Evolutionary conservation across 2,329 filamentous ascomycete species (phyloP).

Genomic region (Cladosporium sp.): DNA sequence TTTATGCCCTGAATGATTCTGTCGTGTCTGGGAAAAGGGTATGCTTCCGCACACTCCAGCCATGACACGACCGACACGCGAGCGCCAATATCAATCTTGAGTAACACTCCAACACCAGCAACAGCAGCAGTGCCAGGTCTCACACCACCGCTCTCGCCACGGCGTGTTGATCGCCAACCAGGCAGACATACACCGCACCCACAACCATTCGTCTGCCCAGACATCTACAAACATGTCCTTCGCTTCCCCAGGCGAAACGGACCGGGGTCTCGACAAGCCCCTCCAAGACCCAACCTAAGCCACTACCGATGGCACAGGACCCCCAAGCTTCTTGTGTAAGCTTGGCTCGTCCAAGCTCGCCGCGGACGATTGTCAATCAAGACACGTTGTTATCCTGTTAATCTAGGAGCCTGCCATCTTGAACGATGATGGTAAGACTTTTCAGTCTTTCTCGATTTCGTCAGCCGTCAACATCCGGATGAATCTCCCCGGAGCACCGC

Average conservation of each 20-base stretch:
- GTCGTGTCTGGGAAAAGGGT: too few species aligned
- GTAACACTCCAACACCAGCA: too few species aligned
- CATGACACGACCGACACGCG: background rate
- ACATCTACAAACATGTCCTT: background rate
- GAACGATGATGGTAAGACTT: too few species aligned
- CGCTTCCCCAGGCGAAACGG: constrained; percentile 14
- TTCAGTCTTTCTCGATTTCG: too few species aligned
- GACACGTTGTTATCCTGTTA: too few species aligned
- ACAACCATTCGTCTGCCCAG: background rate
- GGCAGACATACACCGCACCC: background rate
- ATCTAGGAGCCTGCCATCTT: too few species aligned
- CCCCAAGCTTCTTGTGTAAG: constrained; percentile 11
- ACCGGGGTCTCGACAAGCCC: constrained; percentile 13
- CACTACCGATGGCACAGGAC: too few species aligned
- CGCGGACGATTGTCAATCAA: constrained; percentile 2
- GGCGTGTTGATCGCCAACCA: background rate
- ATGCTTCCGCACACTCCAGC: too few species aligned
- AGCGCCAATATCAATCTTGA: background rate
- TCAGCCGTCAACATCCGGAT: too few species aligned
- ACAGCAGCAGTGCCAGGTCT: too few species aligned
- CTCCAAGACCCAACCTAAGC: constrained; percentile 10
- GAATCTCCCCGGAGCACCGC: too few species aligned
- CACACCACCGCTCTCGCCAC: constrained; percentile 2
- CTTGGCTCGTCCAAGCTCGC: constrained; percentile 12
- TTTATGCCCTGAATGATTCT: background rate